phyloP scores from a whole-genome alignment of 257 asterid species.

The Penstemon barbatus region DNA sequence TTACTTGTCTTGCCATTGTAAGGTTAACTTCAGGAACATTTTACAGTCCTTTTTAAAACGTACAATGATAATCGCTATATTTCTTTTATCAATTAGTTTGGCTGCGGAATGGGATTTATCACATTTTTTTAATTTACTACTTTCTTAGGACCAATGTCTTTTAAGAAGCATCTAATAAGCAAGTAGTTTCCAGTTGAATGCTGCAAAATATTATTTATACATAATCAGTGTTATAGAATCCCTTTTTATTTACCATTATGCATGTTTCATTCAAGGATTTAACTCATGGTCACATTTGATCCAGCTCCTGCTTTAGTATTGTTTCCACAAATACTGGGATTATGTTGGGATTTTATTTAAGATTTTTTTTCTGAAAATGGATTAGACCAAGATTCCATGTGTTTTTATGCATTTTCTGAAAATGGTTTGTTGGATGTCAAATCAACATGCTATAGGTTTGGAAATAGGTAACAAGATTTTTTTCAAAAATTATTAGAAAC shows the following conservation, averaged over 20 bases:
- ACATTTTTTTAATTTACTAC: conserved; percentile 1
- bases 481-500: background rate
- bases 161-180: background rate
- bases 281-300: background rate
- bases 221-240: background rate
- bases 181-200: background rate
- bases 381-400: background rate
- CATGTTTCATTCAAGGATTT: background rate
- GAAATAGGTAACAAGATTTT: too few relatives aligned
- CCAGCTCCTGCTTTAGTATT: background rate
- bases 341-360: background rate
- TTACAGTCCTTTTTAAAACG: background rate
- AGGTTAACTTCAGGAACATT: background rate
- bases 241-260: background rate
- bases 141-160: background rate
- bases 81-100: conserved; percentile 6
- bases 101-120: conserved; percentile 16
- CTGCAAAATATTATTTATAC: background rate
- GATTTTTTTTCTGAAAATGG: background rate
- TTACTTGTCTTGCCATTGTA: conserved; percentile 21
- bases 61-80: conserved; percentile 13
- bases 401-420: background rate
- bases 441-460: background rate
- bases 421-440: background rate
- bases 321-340: background rate